Evolutionary conservation across 306 rosid genomes (phyloP).

Genomic region (Ormosia semicastrata): DNA sequence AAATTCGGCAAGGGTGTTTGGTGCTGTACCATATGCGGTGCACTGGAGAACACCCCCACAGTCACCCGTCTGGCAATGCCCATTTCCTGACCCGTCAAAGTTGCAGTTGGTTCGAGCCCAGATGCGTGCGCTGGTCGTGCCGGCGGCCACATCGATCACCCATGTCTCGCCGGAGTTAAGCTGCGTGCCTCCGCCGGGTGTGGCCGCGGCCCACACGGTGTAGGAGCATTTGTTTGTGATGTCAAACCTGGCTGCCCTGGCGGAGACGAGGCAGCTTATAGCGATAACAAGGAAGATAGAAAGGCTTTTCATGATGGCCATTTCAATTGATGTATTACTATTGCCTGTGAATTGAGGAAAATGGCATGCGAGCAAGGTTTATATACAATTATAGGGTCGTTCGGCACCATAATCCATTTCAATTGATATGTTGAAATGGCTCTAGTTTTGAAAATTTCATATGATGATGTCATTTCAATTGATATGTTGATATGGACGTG

Average conservation of each 20-base stretch:
- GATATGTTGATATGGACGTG: too few species aligned
- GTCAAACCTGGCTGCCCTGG: conserved; percentile 22
- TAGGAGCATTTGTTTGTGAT: conserved; percentile 41
- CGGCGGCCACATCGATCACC: conserved; percentile 15
- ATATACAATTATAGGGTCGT: neutral
- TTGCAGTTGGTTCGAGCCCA: conserved; percentile 63
- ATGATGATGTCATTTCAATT: too few species aligned
- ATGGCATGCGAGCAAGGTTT: neutral
- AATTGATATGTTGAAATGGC: too few species aligned
- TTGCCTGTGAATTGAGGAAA: neutral
- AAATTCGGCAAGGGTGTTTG: conserved; percentile 57
- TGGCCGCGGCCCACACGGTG: conserved; percentile 50
- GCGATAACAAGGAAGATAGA: neutral
- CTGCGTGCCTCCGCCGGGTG: conserved; percentile 39
- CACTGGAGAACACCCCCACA: conserved; percentile 41
- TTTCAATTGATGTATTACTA: neutral
- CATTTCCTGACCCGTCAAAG: conserved; percentile 27
- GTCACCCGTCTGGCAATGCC: conserved; percentile 49
- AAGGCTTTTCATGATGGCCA: neutral
- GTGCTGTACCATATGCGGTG: conserved; percentile 37
- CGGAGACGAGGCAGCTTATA: neutral
- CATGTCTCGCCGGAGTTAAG: conserved; percentile 28
- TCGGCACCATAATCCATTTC: too few species aligned
- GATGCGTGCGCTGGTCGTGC: conserved; percentile 29
- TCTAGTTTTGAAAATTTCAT: too few species aligned